These are phyloP conservation scores for Fusarium stilboides DNA, from an alignment of 2,329 filamentous ascomycete genomes.

Conservation along the genomic window DNA sequence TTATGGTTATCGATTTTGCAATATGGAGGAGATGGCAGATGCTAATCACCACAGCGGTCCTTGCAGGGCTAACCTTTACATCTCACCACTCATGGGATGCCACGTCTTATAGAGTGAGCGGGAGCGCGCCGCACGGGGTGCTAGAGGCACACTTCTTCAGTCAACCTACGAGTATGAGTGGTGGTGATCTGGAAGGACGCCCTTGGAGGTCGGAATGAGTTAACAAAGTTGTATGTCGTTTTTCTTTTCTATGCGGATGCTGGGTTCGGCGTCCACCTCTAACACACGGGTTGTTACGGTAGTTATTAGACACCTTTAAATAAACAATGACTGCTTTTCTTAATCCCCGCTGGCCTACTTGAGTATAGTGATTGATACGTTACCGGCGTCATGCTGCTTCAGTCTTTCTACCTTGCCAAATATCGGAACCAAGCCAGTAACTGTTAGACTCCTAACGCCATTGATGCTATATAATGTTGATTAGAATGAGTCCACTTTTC, in stretches of 20 bases:
- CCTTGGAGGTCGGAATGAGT: constrained; percentile 31
- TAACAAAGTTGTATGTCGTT: constrained; percentile 47
- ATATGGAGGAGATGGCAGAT: constrained; percentile 60
- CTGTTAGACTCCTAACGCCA: constrained; percentile 23
- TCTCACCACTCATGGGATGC: constrained; percentile 44
- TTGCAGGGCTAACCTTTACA: constrained; percentile 43
- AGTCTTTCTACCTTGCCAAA: background rate
- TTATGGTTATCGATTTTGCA: constrained; percentile 74
- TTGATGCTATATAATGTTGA: constrained; percentile 16
- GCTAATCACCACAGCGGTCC: constrained; percentile 46
- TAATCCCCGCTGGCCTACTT: background rate
- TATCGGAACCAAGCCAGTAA: background rate
- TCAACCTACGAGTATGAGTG: constrained; percentile 43
- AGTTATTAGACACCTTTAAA: constrained; percentile 44
- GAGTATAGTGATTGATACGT: background rate
- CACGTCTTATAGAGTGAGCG: constrained; percentile 30
- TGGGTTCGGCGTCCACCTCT: constrained; percentile 36
- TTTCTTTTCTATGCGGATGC: constrained; percentile 39
- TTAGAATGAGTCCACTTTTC: background rate
- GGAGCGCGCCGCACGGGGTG: constrained; percentile 23
- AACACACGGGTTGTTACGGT: constrained; percentile 33
- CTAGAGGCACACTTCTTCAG: constrained; percentile 41
- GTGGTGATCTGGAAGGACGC: constrained; percentile 36
- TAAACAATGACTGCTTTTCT: constrained; percentile 45
- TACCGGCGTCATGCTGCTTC: background rate